Evolutionary conservation across 1,284 basidiomycete species (phyloP), one percentile per base, ranked within the genome.

Genomic region (Fomitopsis pinicola): DNA sequence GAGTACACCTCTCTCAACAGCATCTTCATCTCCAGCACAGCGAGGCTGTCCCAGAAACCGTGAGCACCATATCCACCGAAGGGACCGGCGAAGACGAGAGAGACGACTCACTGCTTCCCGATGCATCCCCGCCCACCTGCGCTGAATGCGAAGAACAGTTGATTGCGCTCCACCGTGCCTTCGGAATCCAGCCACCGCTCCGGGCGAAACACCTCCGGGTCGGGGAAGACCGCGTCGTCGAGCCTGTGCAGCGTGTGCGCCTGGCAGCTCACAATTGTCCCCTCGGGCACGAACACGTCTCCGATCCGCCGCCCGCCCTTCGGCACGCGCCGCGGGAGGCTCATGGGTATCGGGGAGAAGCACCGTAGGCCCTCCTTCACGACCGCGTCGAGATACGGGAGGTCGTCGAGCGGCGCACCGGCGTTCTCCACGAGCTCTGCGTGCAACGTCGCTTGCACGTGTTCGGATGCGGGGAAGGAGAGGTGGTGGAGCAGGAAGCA

Each of bases 231-330:
- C 40, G 78, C 78, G 36, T 89, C 83, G 74, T 98, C 96, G 26
- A 68, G 57, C 73, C 98, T 94, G 45, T 97, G 80, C 14, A 95
- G 92, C 72, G 91, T 92, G 77, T 91, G 97, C 78, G 97, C 92
- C 28, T 93, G 93, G 6, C 96, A 96, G 68, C 98, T 97, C 67
- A 98, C 85, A 91, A 98, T 96, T 68, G 90, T 90, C 68, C 87
- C 87, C 61, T 83, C 87, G 26, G 97, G 96, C 1, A 94, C 93
- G 22, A 88, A 94, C 79, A 97, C 97, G 66, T 91, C 85, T 26
- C 85, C 78, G 57, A 88, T 82, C 74, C 96, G 92, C 28, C 92
- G 92, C 86, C 98, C 98, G 0, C 92, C 75, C 74, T 89, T 90
- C 62, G 85, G 89, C 28, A 92, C 84, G 69, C 84, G 83, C 80